Evolutionary conservation across 2,329 filamentous ascomycete species (phyloP).

Genomic region (Neobulgaria alba): DNA sequence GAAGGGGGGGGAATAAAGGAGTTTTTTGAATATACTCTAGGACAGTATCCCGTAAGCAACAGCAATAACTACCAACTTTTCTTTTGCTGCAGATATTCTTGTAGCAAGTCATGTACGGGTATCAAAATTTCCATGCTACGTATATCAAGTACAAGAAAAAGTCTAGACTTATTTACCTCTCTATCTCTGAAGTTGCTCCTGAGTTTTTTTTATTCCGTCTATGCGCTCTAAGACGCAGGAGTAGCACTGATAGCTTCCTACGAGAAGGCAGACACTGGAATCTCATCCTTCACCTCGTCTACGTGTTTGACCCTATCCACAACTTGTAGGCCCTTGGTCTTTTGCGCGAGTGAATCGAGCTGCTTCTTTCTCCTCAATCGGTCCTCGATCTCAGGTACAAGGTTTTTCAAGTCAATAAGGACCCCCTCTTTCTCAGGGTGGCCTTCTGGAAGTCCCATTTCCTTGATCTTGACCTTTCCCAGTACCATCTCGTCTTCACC

Average conservation of each 20-base stretch:
- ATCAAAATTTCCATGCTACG: no score
- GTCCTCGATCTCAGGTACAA: conserved; percentile 55
- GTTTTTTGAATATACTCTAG: no score
- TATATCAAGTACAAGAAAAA: no score
- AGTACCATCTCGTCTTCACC: conserved; percentile 81
- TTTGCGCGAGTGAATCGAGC: conserved; percentile 21
- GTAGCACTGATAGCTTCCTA: conserved; percentile 18
- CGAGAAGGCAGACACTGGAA: conserved; percentile 4
- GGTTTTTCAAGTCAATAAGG: conserved; percentile 54
- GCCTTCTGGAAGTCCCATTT: conserved; percentile 67
- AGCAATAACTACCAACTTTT: no score
- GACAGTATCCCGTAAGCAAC: no score
- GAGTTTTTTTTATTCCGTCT: no score
- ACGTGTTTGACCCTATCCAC: conserved; percentile 25
- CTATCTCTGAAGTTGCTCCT: no score
- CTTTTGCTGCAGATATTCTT: no score
- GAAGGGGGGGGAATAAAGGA: no score
- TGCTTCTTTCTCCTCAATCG: conserved; percentile 33
- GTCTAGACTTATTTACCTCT: no score
- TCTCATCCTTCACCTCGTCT: conserved; percentile 2
- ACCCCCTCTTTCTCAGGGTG: conserved; percentile 89
- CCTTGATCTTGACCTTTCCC: conserved; percentile 84
- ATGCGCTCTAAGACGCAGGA: conserved; percentile 24
- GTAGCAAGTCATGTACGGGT: no score
- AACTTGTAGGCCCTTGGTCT: conserved; percentile 26